Evolutionary conservation across 352 stramenopile genomes (phyloP).

Genomic region (Phytophthora quininea): DNA sequence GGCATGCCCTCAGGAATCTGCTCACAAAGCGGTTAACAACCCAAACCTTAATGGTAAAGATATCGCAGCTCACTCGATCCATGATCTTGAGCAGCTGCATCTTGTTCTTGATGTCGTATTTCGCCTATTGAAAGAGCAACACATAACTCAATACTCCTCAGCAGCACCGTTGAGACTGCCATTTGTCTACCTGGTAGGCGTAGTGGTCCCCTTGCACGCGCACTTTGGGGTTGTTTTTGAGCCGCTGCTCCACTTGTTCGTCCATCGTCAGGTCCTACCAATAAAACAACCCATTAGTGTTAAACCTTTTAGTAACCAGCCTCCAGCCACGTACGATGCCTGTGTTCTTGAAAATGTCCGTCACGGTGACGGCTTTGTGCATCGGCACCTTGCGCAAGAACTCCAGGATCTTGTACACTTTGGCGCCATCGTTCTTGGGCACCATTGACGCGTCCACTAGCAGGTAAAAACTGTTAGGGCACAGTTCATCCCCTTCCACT

Average conservation of each 20-base stretch:
- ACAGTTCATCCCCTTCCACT: not conserved
- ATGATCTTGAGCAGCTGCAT: slow-evolving; percentile 81
- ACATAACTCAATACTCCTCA: not conserved
- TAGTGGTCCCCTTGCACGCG: slow-evolving; percentile 76
- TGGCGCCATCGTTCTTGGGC: slow-evolving; percentile 85
- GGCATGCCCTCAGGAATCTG: slow-evolving; percentile 86
- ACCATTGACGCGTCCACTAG: slow-evolving; percentile 79
- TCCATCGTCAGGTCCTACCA: slow-evolving; percentile 76
- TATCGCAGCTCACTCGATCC: slow-evolving; percentile 53
- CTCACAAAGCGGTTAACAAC: slow-evolving; percentile 2
- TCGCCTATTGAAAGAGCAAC: slow-evolving; percentile 46
- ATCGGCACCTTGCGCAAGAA: slow-evolving; percentile 84
- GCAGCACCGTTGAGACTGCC: not conserved
- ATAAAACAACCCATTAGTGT: not conserved
- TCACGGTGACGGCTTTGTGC: slow-evolving; percentile 72
- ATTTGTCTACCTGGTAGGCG: slow-evolving; percentile 67
- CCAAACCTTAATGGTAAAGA: not conserved
- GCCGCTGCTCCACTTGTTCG: slow-evolving; percentile 82
- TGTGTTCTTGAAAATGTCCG: slow-evolving; percentile 84
- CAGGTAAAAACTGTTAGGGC: not conserved
- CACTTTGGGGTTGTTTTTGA: slow-evolving; percentile 90
- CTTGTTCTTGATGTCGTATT: slow-evolving; percentile 89
- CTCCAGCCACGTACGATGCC: slow-evolving; percentile 63
- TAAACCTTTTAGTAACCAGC: not conserved
- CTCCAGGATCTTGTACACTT: slow-evolving; percentile 89